phyloP scores from a whole-genome alignment of 768 basidiomycete species.

The Kwoniella botswanensis region DNA sequence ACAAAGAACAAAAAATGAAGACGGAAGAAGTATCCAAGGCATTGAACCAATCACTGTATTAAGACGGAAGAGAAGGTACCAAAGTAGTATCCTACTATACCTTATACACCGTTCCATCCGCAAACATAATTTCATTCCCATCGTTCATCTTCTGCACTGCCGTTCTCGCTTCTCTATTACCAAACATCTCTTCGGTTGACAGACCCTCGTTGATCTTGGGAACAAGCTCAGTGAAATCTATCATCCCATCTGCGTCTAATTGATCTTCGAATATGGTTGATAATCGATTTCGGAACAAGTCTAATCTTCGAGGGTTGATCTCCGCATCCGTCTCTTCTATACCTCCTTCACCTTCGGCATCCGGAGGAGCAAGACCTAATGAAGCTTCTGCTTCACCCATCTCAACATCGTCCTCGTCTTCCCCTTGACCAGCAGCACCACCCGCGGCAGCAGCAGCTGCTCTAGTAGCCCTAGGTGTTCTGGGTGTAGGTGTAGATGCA shows the following conservation, averaged over 20 bases:
- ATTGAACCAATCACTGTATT: too few relatives aligned
- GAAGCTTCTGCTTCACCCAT: slow-evolving; percentile 47
- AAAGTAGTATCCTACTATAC: slow-evolving; percentile 25
- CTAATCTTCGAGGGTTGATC: slow-evolving; percentile 61
- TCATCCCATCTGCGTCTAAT: slow-evolving; percentile 66
- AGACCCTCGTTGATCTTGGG: slow-evolving; percentile 79
- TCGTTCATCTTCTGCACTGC: slow-evolving; percentile 76
- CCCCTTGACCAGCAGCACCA: neutral
- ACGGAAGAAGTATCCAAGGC: too few relatives aligned
- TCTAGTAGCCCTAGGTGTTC: slow-evolving; percentile 1
- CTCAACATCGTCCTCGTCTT: slow-evolving; percentile 47
- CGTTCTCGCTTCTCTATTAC: slow-evolving; percentile 76
- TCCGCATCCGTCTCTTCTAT: slow-evolving; percentile 14
- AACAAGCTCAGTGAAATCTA: slow-evolving; percentile 72
- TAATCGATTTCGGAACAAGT: slow-evolving; percentile 78
- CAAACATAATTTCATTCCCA: slow-evolving; percentile 82
- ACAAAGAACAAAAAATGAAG: too few relatives aligned
- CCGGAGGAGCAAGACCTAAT: slow-evolving; percentile 13
- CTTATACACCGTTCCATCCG: slow-evolving; percentile 78
- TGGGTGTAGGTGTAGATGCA: neutral
- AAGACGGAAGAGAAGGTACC: too few relatives aligned
- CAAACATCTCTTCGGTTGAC: slow-evolving; percentile 71
- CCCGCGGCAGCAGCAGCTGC: neutral
- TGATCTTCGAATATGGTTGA: slow-evolving; percentile 70
- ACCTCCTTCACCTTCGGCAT: slow-evolving; percentile 5